These are phyloP conservation scores for Elaeis guineensis DNA, from an alignment of 176 grass and related monocot species.

Conservation along the genomic window DNA sequence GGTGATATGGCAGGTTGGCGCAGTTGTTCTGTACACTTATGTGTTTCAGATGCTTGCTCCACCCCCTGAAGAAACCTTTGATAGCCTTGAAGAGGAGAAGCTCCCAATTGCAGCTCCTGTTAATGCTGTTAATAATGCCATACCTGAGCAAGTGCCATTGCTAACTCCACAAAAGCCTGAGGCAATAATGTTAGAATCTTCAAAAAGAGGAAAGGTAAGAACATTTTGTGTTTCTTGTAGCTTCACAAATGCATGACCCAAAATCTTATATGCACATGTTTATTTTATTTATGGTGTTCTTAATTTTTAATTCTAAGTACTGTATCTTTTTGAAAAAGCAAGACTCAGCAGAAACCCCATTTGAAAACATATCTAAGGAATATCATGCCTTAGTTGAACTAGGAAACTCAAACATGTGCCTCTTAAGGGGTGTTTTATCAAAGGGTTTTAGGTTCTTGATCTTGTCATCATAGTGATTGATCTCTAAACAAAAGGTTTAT, in stretches of 20 bases:
- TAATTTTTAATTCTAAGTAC: too few species aligned
- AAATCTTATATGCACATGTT: not conserved
- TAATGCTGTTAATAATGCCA: constrained; percentile 19
- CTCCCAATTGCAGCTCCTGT: constrained; percentile 32
- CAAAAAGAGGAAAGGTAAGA: constrained; percentile 17
- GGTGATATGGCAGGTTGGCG: constrained; percentile 64
- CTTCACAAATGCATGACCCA: constrained; percentile 6
- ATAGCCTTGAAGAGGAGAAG: constrained; percentile 46
- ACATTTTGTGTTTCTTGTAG: not conserved
- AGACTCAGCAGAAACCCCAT: not conserved
- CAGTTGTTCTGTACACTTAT: constrained; percentile 97
- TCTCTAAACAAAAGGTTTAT: too few species aligned
- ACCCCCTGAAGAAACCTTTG: constrained; percentile 71
- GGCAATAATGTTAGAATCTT: constrained; percentile 4
- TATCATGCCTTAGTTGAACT: too few species aligned
- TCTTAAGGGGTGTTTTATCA: too few species aligned
- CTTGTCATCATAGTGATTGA: too few species aligned
- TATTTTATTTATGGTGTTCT: too few species aligned
- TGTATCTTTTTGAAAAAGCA: too few species aligned
- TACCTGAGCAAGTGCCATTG: constrained; percentile 55
- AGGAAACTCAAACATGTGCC: too few species aligned
- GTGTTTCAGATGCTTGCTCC: constrained; percentile 99
- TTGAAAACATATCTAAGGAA: too few species aligned
- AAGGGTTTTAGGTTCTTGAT: too few species aligned
- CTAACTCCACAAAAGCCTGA: constrained; percentile 24